Conservation (phyloP, 2,329 filamentous ascomycete genomes). For the Cryphonectria radicalis region DNA sequence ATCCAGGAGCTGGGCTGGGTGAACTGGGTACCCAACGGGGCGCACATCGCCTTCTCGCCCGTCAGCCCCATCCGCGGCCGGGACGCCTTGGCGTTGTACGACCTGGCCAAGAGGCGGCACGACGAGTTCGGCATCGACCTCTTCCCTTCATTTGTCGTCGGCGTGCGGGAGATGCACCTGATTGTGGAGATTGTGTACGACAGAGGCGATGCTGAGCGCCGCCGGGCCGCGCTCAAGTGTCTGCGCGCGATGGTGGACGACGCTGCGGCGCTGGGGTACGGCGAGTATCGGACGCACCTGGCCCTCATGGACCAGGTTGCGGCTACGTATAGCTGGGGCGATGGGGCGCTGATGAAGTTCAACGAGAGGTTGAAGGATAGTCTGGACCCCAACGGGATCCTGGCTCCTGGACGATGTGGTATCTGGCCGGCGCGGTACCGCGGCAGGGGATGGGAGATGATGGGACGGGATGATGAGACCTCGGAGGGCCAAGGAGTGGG, state of each 20-base stretch:
- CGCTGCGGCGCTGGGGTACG: conserved; percentile 42
- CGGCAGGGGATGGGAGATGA: conserved; percentile 43
- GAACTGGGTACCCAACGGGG: conserved; percentile 45
- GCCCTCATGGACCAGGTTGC: conserved; percentile 46
- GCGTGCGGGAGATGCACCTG: conserved; percentile 51
- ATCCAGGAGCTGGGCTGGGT: conserved; percentile 45
- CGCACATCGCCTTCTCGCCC: conserved; percentile 44
- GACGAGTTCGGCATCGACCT: conserved; percentile 38
- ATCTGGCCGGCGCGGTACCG: conserved; percentile 45
- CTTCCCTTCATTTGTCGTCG: conserved; percentile 39
- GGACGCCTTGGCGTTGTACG: conserved; percentile 42
- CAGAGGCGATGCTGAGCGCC: conserved; percentile 39
- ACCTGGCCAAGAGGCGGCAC: conserved; percentile 36
- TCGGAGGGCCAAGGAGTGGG: conserved; percentile 40
- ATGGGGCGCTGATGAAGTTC: conserved; percentile 42
- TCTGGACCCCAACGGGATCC: conserved; percentile 48
- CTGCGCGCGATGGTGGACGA: conserved; percentile 43
- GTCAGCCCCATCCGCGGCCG: conserved; percentile 41
- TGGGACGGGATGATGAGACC: conserved; percentile 36
- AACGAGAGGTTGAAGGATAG: conserved; percentile 45
- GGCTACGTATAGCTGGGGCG: conserved; percentile 45
- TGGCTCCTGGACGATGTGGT: conserved; percentile 51
- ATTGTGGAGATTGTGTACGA: conserved; percentile 51
- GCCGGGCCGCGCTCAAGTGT: conserved; percentile 35
- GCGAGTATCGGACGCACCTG: conserved; percentile 48